Evolutionary conservation across 1,284 basidiomycete species (phyloP), one percentile per base, ranked within the genome.

Genomic region (Cryptococcus hybrid): DNA sequence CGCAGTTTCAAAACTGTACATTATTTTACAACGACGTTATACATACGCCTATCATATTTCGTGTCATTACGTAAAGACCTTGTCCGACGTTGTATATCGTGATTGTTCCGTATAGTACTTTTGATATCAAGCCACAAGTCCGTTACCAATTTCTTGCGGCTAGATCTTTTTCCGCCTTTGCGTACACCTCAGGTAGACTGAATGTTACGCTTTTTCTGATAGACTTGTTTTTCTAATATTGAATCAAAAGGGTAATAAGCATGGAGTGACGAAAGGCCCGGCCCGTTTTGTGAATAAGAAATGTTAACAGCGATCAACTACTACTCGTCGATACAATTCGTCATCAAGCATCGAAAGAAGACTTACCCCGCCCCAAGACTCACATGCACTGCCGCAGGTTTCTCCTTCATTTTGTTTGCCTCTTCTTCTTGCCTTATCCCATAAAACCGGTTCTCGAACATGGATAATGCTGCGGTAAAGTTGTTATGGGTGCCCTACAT

Each of bases 401-500:
- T 18, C 18, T 18, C 5, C 34, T 55, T 55, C 9, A 47, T 45
- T 9, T n/a, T n/a, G 35, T 52, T 40, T 18, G 40, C 47, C 11
- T 39, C 30, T 3, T 43, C 36, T 38, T 59, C 55, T 12, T 58
- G 61, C 11, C 57, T 36, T 7, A 59, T 47, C 9, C 59, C 57
- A 38, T 62, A 60, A 43, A 65, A 4, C 56, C 59, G 4, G 63
- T 60, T 11, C 63, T 43, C 7, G 61, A 63, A 39, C 62, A 63
- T n/a, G 63, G 63, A 48, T 59, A 61, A 11, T 62, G 39, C 49
- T 62, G 61, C 6, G 58, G 58, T 8, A 56, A 43, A 9, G 61
- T 47, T 18, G 61, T 57, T 48, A 65, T 55, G 40, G 47, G 39
- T 9, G 58, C 47, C 50, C 58, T 60, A 18, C 18, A 18, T 18